A percentile compares a stretch with the other conserved stretches of the same genome.
Evolutionary conservation across 352 stramenopile genomes (phyloP).

Genomic region (Pythium brassicae): DNA sequence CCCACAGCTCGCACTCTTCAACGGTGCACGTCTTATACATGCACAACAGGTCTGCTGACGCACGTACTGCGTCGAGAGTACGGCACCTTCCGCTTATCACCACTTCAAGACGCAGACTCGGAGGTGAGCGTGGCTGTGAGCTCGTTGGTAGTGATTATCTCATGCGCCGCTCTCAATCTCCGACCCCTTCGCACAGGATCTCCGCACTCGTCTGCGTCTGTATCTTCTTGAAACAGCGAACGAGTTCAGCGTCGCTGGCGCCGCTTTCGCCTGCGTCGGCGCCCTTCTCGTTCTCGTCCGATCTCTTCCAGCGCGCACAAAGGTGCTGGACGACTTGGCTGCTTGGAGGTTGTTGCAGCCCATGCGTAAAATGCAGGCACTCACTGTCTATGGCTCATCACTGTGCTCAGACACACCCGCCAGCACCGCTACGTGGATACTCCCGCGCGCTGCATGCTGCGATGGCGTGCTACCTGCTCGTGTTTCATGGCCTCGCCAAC

Average conservation of each 20-base stretch:
- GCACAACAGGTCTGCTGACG: conserved; percentile 23
- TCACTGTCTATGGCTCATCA: no score
- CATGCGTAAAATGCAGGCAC: background rate
- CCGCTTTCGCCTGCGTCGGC: conserved; percentile 19
- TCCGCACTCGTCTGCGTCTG: conserved; percentile 19
- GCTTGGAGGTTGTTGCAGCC: no score
- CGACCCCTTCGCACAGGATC: conserved; percentile 6
- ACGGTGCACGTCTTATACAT: background rate
- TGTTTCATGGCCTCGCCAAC: conserved; percentile 93
- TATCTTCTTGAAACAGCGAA: conserved; percentile 23
- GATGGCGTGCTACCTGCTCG: conserved; percentile 75
- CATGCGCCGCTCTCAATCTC: background rate
- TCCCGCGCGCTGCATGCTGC: conserved; percentile 34
- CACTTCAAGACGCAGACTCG: conserved; percentile 26
- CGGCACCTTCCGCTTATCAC: conserved; percentile 89
- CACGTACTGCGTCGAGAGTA: conserved; percentile 90
- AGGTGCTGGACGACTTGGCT: background rate
- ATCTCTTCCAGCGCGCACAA: background rate
- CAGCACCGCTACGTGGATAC: background rate
- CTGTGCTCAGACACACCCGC: background rate
- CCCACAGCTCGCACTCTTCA: background rate
- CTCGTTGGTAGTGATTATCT: background rate
- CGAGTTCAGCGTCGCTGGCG: conserved; percentile 23
- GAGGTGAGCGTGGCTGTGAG: conserved; percentile 19
- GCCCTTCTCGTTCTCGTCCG: background rate